phyloP scores from a whole-genome alignment of 2,329 filamentous ascomycete species.

The Aspergillus sp. region DNA sequence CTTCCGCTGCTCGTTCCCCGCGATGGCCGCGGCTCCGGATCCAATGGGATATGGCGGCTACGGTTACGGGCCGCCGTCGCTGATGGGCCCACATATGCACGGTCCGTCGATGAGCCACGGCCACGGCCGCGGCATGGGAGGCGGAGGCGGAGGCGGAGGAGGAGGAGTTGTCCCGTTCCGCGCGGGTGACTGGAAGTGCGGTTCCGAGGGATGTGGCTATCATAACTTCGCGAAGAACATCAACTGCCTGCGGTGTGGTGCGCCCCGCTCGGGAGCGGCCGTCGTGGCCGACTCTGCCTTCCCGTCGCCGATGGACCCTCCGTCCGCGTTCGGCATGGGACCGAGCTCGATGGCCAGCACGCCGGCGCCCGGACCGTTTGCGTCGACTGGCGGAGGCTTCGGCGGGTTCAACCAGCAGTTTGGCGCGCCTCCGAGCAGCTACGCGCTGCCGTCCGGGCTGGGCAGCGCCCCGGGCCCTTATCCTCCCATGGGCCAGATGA shows the following conservation, averaged over 20 bases:
- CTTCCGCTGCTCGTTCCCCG: conserved; percentile 99
- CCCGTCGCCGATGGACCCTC: conserved; percentile 78
- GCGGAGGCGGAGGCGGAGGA: conserved; percentile 63
- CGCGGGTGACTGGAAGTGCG: conserved; percentile 98
- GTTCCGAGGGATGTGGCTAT: conserved; percentile 92
- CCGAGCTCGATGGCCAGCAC: conserved; percentile 79
- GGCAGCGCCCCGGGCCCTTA: conserved; percentile 71
- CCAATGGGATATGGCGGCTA: conserved; percentile 61
- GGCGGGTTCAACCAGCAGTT: conserved; percentile 68
- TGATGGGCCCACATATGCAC: conserved; percentile 70
- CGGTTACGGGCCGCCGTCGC: conserved; percentile 56
- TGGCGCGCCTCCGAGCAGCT: conserved; percentile 71
- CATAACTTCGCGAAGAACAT: conserved; percentile 99
- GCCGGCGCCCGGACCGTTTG: conserved; percentile 67
- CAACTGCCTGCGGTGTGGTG: conserved; percentile 90
- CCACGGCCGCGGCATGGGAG: conserved; percentile 58
- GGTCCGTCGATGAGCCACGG: conserved; percentile 46
- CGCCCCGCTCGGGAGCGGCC: conserved; percentile 83
- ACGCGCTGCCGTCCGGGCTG: conserved; percentile 77
- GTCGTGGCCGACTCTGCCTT: conserved; percentile 92
- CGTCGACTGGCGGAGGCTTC: conserved; percentile 59
- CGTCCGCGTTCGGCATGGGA: conserved; percentile 74
- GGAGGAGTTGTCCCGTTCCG: conserved; percentile 90
- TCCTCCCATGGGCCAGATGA: conserved; percentile 57
- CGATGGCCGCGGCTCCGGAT: conserved; percentile 70